Base-by-base conservation (phyloP, 129 eudicot genomes). In the Gnaphalium uliginosum region DNA sequence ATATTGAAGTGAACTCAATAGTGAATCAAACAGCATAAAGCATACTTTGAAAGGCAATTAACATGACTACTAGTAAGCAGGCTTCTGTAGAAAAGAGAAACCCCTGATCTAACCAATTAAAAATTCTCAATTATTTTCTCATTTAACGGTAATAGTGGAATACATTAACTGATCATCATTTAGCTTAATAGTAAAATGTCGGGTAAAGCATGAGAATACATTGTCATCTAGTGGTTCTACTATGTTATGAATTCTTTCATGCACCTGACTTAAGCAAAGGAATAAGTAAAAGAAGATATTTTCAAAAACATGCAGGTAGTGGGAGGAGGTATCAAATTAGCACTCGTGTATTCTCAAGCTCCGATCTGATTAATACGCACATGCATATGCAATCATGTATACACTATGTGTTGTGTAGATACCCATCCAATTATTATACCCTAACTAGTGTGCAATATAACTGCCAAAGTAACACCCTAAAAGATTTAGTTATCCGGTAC, bases 401-500 rank as follows among this genome's bases (percentile, higher is more conserved):
- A 33, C 48, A 53, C 10, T 17, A 22, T 7, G 53, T 76, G 48
- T 66, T 23, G 33, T 27, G 62, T 50, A 23, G 76, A 78, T 58
- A 64, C 43, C 11, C 6, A 77, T 77, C 41, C 10, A 68, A 37
- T 8, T n/a, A 68, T 32, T 48, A 57, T 29, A 29, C 26, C 69
- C 61, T 78, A 46, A 60, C 43, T 60, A 18, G 4, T 32, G 67
- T 50, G 72, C 30, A 61, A 60, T 48, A 60, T 71, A 22, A 61
- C 65, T n/a, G 41, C 76, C 48, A 43, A 57, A 60, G 62, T 78
- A 71, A 62, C 48, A 54, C 32, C 35, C 46, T 61, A 41, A 70
- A 63, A 56, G 26, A 69, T 22, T 21, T 41, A 30, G 9, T 25
- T 53, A 76, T 39, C n/a, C n/a, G 5, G 8, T 84, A 87, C 98